Base-by-base conservation (phyloP, 2,329 filamentous ascomycete species). In the Aspergillus sp. region DNA sequence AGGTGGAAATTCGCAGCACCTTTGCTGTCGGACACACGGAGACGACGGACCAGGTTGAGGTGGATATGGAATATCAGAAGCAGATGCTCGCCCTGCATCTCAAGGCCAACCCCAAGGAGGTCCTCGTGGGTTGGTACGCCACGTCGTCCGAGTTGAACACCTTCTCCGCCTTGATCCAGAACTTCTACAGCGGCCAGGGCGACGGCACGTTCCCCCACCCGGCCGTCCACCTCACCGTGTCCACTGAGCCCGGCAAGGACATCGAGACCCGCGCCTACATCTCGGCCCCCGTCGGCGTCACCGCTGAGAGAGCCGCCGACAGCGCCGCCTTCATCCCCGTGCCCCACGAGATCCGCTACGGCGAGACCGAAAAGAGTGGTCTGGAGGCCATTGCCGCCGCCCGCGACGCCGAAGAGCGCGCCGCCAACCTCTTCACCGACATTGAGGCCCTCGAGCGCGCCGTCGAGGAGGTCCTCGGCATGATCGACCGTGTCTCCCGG, bases 51-150 rank as follows among this genome's bases (percentile, higher is more conserved):
- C 94, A 99, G 77, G 94, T 99, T 67, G 94, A 99, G 77, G 94
- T 99, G 60, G 94, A 99, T 73, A 95, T 99, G 82, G 94, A 99
- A 77, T 99, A 97, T 77, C 94, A 99, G 79, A 97, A 97, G 84
- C 92, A 93, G 75, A 99, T 99, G 94, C 86, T 97, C 53, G 88
- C 89, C 54, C 81, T 99, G 65, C 93, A 96, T 73, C 85, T 97
- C 63, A 93, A 93, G 77, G 93, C 92, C 52, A 89, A 91, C 74
- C 94, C 94, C 47, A 90, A 91, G 75, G 94, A 99, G 76, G 85
- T 91, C 50, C 84, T 99, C 53, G 88, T 99, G 57, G 94, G 94
- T 68, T 99, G 94, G 94, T 99, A 99, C 79, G 95, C 94, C 59
- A 99, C 94, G 46, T 92, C 89, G 69, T 87, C 90, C 73, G 93